Conservation (phyloP, 1,284 basidiomycete species). For the Abortiporus biennis region DNA sequence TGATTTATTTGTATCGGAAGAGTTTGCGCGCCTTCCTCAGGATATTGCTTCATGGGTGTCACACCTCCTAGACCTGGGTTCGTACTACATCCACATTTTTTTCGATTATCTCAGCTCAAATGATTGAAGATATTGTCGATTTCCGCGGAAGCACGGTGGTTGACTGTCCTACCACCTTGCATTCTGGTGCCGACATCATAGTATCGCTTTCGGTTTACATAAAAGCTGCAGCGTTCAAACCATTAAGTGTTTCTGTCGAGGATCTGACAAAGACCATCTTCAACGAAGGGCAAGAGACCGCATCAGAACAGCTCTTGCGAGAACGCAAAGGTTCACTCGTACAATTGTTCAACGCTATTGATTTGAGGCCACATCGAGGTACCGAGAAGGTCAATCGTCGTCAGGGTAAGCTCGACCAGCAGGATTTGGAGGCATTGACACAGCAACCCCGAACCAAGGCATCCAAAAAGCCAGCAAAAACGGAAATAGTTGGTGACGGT, state of each 20-base stretch:
- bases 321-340: conserved; percentile 69
- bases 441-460: conserved; percentile 26
- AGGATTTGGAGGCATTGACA: conserved; percentile 33
- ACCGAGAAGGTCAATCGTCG: conserved; percentile 23
- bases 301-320: conserved; percentile 67
- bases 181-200: conserved; percentile 65
- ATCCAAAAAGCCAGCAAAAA: conserved; percentile 26
- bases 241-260: conserved; percentile 29
- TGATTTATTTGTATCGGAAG: conserved; percentile 28
- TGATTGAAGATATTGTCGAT: conserved; percentile 48
- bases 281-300: conserved; percentile 70
- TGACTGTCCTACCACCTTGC: conserved; percentile 60
- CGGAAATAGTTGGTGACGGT: conserved; percentile 59
- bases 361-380: conserved; percentile 43
- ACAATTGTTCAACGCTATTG: conserved; percentile 58
- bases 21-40: conserved; percentile 68
- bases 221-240: conserved; percentile 55
- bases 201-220: conserved; percentile 68
- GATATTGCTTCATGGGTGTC: conserved; percentile 67
- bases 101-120: neutral
- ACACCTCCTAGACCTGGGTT: conserved; percentile 66
- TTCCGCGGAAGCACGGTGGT: conserved; percentile 59
- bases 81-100: conserved; percentile 10
- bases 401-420: conserved; percentile 30
- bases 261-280: conserved; percentile 39